These are phyloP conservation scores for Triangularia verruculosa DNA, from an alignment of 2,329 filamentous ascomycete genomes.

Conservation along the genomic window DNA sequence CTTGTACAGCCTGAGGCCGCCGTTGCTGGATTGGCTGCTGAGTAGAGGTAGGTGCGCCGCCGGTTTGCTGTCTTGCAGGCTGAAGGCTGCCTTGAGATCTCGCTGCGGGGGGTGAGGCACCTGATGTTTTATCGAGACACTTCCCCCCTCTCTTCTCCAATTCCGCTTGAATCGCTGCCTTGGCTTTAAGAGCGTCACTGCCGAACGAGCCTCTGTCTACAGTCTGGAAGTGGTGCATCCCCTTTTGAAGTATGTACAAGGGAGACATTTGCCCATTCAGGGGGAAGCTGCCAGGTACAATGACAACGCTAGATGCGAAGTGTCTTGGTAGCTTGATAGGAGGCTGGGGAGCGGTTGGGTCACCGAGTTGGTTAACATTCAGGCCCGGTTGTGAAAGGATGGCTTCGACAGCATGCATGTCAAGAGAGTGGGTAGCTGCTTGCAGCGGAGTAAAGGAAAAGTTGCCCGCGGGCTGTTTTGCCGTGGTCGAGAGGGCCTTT, in stretches of 20 bases:
- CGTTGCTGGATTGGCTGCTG: background rate
- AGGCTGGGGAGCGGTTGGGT: background rate
- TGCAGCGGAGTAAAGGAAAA: background rate
- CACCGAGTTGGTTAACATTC: background rate
- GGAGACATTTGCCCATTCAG: background rate
- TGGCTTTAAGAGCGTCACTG: background rate
- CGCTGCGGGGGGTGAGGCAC: background rate
- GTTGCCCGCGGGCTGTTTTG: background rate
- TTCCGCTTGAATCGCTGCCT: background rate
- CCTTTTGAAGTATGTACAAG: background rate
- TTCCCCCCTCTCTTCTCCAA: background rate
- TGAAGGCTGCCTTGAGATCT: background rate
- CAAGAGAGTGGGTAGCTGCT: background rate
- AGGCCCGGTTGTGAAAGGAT: background rate
- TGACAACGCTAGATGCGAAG: background rate
- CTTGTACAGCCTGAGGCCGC: background rate
- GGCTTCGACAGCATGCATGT: background rate
- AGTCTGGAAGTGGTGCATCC: background rate
- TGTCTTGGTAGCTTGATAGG: background rate
- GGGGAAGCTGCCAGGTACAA: background rate
- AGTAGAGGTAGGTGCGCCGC: background rate
- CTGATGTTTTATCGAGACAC: background rate
- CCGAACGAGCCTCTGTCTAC: background rate
- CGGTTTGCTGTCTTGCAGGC: background rate
- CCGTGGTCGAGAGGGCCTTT: background rate